Conservation (phyloP, 2,329 filamentous ascomycete species). For the Calycina marina region DNA sequence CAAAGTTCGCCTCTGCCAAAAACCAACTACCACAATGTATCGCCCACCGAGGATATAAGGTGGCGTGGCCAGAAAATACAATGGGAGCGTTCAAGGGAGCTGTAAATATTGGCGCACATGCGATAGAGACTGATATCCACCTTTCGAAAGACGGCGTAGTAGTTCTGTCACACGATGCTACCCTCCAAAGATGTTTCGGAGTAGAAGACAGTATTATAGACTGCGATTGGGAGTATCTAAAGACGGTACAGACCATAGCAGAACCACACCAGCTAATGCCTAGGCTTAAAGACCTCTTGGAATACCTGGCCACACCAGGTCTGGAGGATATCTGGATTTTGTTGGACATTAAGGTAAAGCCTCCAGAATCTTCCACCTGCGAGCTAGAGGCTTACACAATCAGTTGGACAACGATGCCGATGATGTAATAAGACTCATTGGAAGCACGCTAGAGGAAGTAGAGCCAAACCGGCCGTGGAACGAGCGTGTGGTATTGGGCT, state of each 20-base stretch:
- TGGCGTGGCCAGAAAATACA: slow-evolving; percentile 70
- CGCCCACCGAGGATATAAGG: slow-evolving; percentile 68
- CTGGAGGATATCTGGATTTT: slow-evolving; percentile 62
- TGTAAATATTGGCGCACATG: slow-evolving; percentile 59
- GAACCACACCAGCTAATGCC: slow-evolving; percentile 61
- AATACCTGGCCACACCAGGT: slow-evolving; percentile 51
- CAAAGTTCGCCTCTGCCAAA: slow-evolving; percentile 15
- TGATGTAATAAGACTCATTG: slow-evolving; percentile 55
- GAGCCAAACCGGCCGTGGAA: slow-evolving; percentile 45
- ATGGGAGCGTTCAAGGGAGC: slow-evolving; percentile 66
- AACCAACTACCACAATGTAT: slow-evolving; percentile 47
- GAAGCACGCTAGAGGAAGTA: slow-evolving; percentile 43
- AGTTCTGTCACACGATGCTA: slow-evolving; percentile 70
- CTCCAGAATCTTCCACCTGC: too few relatives aligned
- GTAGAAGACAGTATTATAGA: slow-evolving; percentile 57
- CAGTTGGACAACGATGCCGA: slow-evolving; percentile 56
- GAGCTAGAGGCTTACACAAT: too few relatives aligned
- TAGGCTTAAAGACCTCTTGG: slow-evolving; percentile 57
- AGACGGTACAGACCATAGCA: slow-evolving; percentile 49
- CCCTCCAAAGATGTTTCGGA: slow-evolving; percentile 70
- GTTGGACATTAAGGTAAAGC: slow-evolving; percentile 84
- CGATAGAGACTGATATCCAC: slow-evolving; percentile 80
- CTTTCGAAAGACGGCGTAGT: slow-evolving; percentile 70
- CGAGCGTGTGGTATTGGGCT: slow-evolving; percentile 61
- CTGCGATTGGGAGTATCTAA: slow-evolving; percentile 61